These are phyloP conservation scores for Zymoseptoria crescenta DNA, from an alignment of 2,329 filamentous ascomycete species.

Conservation along the genomic window DNA sequence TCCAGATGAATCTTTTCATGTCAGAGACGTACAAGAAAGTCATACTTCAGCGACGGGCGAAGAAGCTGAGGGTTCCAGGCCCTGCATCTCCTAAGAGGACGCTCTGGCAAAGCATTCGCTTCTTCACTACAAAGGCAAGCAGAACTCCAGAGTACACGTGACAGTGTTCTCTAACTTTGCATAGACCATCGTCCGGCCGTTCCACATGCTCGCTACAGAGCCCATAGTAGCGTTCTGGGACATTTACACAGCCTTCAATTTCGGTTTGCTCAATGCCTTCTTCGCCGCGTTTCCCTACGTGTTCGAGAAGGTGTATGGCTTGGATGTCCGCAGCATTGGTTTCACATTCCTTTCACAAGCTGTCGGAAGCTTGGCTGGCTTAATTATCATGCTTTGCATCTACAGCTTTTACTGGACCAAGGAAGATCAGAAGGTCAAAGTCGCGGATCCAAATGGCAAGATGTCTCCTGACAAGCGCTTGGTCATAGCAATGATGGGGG, in stretches of 20 bases:
- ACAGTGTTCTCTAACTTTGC: background rate
- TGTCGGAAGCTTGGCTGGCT: slow-evolving; percentile 13
- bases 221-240: slow-evolving; percentile 24
- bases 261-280: slow-evolving; percentile 19
- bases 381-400: slow-evolving; percentile 5
- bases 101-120: slow-evolving; percentile 1
- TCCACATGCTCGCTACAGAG: slow-evolving; percentile 25
- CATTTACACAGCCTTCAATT: slow-evolving; percentile 18
- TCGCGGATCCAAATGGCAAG: background rate
- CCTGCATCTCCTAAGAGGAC: slow-evolving; percentile 4
- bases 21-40: slow-evolving; percentile 28
- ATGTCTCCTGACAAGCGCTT: slow-evolving; percentile 26
- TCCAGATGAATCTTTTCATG: slow-evolving; percentile 24
- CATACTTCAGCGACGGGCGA: slow-evolving; percentile 22
- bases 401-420: slow-evolving; percentile 1
- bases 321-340: slow-evolving; percentile 16
- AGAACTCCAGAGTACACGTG: background rate
- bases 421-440: background rate
- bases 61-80: slow-evolving; percentile 14
- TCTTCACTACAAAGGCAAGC: slow-evolving; percentile 4
- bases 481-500: slow-evolving; percentile 26
- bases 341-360: slow-evolving; percentile 19
- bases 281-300: slow-evolving; percentile 20
- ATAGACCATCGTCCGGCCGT: slow-evolving; percentile 18
- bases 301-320: slow-evolving; percentile 18